Conservation (phyloP, 2,329 filamentous ascomycete genomes). For the Teratosphaeria epicoccoides region DNA sequence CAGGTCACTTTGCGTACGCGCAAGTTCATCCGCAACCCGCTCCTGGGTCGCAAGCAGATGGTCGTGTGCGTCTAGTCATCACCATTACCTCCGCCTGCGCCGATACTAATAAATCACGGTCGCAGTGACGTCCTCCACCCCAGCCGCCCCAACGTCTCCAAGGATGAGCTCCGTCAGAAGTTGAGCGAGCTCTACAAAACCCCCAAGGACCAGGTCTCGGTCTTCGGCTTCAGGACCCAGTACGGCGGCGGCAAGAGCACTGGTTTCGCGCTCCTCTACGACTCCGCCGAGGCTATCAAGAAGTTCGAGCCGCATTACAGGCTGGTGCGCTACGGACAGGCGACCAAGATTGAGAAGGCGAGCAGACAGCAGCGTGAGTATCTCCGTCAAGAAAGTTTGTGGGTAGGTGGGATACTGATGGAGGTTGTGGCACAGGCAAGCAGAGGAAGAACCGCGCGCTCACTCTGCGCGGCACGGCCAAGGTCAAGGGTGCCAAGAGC, state of each 20-base stretch:
- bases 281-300: conserved; percentile 96
- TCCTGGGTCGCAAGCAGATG: conserved; percentile 98
- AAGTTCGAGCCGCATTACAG: conserved; percentile 99
- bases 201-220: conserved; percentile 91
- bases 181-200: conserved; percentile 95
- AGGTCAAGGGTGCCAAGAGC: conserved; percentile 94
- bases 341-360: conserved; percentile 91
- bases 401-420: neutral
- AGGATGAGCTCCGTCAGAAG: conserved; percentile 95
- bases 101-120: conserved; percentile 12
- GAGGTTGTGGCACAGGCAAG: conserved; percentile 60
- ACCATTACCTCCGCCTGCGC: neutral
- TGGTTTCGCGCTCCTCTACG: conserved; percentile 97
- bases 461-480: conserved; percentile 94
- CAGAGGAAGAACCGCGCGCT: conserved; percentile 99
- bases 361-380: conserved; percentile 97
- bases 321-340: conserved; percentile 84
- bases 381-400: neutral
- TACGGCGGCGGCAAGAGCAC: conserved; percentile 99
- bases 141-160: conserved; percentile 95
- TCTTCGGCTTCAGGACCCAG: conserved; percentile 97
- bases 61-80: conserved; percentile 58
- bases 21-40: conserved; percentile 99
- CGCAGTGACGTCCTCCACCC: conserved; percentile 97
- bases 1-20: conserved; percentile 65